Evolutionary conservation across 345 rosid species (phyloP).

Genomic region (Populus alba): DNA sequence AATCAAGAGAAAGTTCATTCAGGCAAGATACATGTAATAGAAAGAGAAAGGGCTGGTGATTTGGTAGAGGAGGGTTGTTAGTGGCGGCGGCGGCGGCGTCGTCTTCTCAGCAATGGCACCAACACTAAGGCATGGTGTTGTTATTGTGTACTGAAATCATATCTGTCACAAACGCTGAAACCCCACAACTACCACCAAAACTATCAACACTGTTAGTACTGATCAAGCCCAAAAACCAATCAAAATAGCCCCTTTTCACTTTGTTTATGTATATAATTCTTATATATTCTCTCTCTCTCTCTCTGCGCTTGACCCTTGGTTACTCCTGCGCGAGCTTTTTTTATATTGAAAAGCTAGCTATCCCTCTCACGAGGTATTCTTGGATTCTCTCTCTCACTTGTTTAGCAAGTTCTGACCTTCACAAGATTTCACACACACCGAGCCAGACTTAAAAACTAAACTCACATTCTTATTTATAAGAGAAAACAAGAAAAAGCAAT

Average conservation of each 20-base stretch:
- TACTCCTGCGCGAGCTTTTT: no score
- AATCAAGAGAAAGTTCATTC: slow-evolving; percentile 10
- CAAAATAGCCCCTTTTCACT: not conserved
- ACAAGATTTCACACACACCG: not conserved
- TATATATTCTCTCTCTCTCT: not conserved
- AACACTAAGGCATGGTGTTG: slow-evolving; percentile 25
- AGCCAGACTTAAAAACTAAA: not conserved
- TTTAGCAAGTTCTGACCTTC: slow-evolving; percentile 16
- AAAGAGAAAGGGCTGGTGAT: slow-evolving; percentile 46
- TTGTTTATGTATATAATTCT: not conserved
- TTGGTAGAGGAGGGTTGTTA: slow-evolving; percentile 26
- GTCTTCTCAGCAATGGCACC: slow-evolving; percentile 43
- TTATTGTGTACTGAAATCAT: slow-evolving; percentile 14
- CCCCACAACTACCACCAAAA: slow-evolving; percentile 18
- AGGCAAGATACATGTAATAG: slow-evolving; percentile 30
- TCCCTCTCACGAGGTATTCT: slow-evolving; percentile 14
- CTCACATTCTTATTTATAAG: not conserved
- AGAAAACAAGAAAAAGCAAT: not conserved
- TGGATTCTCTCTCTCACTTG: slow-evolving; percentile 9
- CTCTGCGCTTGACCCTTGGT: not conserved
- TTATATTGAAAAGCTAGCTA: slow-evolving; percentile 8
- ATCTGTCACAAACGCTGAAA: slow-evolving; percentile 32
- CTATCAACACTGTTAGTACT: slow-evolving; percentile 2
- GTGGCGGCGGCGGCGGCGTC: slow-evolving; percentile 14
- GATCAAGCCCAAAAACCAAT: slow-evolving; percentile 47